phyloP scores from a whole-genome alignment of 139 green algal genomes.

The Chlamydomonas applanata region DNA sequence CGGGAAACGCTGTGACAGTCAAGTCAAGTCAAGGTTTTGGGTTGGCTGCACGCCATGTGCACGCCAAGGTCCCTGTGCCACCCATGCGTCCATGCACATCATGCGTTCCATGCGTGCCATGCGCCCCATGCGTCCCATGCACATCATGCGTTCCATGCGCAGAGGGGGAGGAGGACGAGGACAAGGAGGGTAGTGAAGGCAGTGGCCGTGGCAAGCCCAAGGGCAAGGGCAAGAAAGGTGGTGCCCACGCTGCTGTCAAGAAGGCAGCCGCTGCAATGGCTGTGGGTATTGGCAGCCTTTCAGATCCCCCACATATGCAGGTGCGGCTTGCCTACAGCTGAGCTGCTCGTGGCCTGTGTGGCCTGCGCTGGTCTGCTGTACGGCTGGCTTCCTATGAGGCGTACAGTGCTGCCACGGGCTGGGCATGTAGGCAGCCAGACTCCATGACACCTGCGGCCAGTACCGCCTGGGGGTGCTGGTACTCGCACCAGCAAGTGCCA shows the following conservation, averaged over 20 bases:
- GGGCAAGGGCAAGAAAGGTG: conserved; percentile 22
- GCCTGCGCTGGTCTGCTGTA: too few species aligned
- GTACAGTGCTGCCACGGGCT: too few species aligned
- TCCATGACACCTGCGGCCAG: too few species aligned
- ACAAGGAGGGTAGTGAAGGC: background rate
- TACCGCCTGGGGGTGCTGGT: conserved; percentile 19
- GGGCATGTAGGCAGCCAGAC: too few species aligned
- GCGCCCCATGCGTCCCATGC: too few species aligned
- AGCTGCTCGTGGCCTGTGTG: background rate
- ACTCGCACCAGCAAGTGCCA: too few species aligned
- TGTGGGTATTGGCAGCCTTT: conserved; percentile 87
- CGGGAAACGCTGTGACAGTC: too few species aligned
- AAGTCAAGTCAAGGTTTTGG: too few species aligned
- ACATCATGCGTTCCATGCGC: background rate
- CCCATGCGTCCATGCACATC: background rate
- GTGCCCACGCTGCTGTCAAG: conserved; percentile 13
- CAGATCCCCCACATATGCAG: conserved; percentile 76
- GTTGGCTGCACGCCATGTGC: too few species aligned
- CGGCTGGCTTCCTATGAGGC: too few species aligned
- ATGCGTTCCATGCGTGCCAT: background rate
- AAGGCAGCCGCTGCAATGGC: conserved; percentile 90
- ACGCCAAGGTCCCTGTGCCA: too few species aligned
- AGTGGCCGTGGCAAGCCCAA: background rate
- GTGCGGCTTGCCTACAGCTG: conserved; percentile 22
- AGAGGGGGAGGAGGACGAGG: background rate